Conservation (phyloP, 2,329 filamentous ascomycete genomes). For the Parastagonospora nodorum region DNA sequence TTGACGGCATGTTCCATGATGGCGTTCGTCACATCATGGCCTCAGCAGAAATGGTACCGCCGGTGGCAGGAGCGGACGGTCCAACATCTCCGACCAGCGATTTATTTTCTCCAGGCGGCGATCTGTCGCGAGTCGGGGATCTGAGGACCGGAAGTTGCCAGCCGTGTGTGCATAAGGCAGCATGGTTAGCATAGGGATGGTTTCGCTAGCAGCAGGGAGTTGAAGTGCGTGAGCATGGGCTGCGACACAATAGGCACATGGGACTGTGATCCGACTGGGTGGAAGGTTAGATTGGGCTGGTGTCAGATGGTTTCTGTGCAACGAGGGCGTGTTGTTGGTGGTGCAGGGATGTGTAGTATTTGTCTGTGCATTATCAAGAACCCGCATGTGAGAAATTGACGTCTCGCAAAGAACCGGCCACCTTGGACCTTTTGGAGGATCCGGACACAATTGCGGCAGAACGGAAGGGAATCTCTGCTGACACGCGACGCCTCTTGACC, state of each 20-base stretch:
- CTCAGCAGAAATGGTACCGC: not conserved
- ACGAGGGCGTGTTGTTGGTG: not conserved
- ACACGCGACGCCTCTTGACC: no score
- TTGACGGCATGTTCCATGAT: no score
- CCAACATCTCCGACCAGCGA: not conserved
- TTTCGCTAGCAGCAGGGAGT: not conserved
- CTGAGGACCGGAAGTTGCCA: not conserved
- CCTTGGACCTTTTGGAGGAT: no score
- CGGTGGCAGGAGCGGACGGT: constrained; percentile 4
- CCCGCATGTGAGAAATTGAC: not conserved
- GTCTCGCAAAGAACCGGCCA: no score
- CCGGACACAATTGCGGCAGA: no score
- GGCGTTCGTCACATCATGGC: no score
- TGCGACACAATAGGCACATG: not conserved
- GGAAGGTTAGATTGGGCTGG: not conserved
- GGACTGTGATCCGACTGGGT: not conserved
- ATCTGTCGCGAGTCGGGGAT: not conserved
- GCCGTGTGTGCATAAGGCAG: no score
- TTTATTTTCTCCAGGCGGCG: not conserved
- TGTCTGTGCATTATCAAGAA: not conserved
- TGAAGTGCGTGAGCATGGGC: not conserved
- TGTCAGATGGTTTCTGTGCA: not conserved
- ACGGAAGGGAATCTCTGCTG: no score
- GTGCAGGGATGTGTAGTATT: not conserved
- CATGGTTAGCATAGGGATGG: no score